Percentiles rank a stretch among this genome's conserved stretches.
phyloP scores from a whole-genome alignment of 2,329 filamentous ascomycete genomes.

The Leptographium procerum region DNA sequence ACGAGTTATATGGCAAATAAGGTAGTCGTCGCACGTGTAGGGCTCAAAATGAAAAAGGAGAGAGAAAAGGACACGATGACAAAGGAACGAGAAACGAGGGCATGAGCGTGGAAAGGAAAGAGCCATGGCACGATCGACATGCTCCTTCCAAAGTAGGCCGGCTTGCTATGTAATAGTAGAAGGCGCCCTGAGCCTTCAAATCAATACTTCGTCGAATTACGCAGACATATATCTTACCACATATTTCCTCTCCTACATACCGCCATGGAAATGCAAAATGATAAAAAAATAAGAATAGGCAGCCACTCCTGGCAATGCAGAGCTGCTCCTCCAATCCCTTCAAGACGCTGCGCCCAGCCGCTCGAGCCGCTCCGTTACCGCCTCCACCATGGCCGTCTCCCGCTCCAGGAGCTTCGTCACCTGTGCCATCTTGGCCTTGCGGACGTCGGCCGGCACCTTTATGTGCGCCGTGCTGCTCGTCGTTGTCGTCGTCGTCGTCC shows the following conservation, averaged over 20 bases:
- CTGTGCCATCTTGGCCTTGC: constrained; percentile 51
- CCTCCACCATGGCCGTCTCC: constrained; percentile 58
- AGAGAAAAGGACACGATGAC: not conserved
- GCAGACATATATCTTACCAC: not conserved
- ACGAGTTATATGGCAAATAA: no score
- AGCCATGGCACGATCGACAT: no score
- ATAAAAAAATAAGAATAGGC: not conserved
- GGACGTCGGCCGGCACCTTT: constrained; percentile 47
- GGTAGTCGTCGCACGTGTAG: no score
- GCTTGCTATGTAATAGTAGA: not conserved
- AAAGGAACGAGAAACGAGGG: no score
- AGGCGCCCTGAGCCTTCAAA: not conserved
- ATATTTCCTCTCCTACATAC: not conserved
- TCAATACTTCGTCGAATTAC: not conserved
- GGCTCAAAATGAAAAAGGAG: no score
- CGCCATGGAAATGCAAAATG: not conserved
- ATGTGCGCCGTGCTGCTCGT: constrained; percentile 22
- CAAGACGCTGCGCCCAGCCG: constrained; percentile 29
- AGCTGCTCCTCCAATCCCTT: not conserved
- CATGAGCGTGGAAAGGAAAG: no score
- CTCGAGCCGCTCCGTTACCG: constrained; percentile 50
- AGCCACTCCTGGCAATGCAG: not conserved
- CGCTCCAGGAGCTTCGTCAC: constrained; percentile 53
- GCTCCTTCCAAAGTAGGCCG: not conserved
- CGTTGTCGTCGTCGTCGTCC: not conserved